Evolutionary conservation across 2,329 filamentous ascomycete species (phyloP).

Genomic region (Cryphonectria japonica): DNA sequence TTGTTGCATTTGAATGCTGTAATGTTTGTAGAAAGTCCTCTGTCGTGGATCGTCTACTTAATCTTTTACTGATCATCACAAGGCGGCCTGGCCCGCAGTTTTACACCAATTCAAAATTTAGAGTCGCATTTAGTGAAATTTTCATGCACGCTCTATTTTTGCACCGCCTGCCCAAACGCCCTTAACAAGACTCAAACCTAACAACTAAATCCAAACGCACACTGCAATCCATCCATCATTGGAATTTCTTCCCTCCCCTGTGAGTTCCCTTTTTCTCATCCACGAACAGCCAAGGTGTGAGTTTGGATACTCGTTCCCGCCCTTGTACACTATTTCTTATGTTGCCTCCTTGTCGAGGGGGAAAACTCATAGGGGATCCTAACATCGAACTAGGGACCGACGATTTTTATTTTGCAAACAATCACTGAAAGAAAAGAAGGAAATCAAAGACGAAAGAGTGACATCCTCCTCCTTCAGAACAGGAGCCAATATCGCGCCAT

Average conservation of each 20-base stretch:
- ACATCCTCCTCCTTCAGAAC: background rate
- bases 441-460: background rate
- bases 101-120: constrained; percentile 24
- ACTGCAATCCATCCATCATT: background rate
- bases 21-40: background rate
- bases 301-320: background rate
- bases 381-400: background rate
- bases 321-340: background rate
- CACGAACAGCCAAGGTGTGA: background rate
- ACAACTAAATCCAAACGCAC: background rate
- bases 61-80: background rate
- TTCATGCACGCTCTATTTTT: constrained; percentile 18
- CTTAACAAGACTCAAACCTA: constrained; percentile 19
- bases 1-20: background rate
- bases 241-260: background rate
- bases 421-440: background rate
- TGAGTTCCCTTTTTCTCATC: background rate
- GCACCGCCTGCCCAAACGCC: background rate
- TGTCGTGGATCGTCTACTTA: background rate
- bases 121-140: constrained; percentile 25
- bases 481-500: constrained; percentile 7
- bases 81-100: constrained; percentile 23
- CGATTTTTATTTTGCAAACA: background rate
- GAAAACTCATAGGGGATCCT: background rate
- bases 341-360: background rate